phyloP scores from a whole-genome alignment of 2,329 filamentous ascomycete species.

The Fusarium protoensiforme region DNA sequence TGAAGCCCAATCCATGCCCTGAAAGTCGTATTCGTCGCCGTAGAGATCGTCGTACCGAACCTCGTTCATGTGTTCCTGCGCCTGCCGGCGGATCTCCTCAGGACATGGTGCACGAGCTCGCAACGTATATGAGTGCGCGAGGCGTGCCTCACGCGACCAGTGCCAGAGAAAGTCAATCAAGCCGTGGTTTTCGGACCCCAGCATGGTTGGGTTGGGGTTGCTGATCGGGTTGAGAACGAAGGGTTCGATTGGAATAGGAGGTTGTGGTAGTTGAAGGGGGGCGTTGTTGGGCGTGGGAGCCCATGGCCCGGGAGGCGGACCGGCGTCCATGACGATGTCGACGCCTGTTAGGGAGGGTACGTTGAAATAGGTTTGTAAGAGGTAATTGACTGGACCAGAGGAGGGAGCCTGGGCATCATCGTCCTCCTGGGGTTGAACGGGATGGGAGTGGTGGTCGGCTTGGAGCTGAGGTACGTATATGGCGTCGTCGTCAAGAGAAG shows the following conservation, averaged over 20 bases:
- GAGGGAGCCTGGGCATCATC: slow-evolving; percentile 20
- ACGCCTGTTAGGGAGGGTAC: slow-evolving; percentile 13
- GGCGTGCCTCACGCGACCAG: slow-evolving; percentile 56
- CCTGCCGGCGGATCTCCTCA: slow-evolving; percentile 48
- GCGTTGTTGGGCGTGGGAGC: neutral
- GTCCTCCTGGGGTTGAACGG: slow-evolving; percentile 11
- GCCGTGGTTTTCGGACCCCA: slow-evolving; percentile 62
- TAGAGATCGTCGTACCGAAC: slow-evolving; percentile 59
- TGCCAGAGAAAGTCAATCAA: slow-evolving; percentile 61
- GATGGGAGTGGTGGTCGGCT: slow-evolving; percentile 12
- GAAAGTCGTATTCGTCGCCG: slow-evolving; percentile 68
- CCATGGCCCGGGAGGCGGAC: slow-evolving; percentile 31
- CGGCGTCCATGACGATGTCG: slow-evolving; percentile 28
- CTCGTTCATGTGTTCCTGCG: slow-evolving; percentile 28
- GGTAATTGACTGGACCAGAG: slow-evolving; percentile 25
- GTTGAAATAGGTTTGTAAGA: slow-evolving; percentile 14
- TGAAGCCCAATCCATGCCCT: slow-evolving; percentile 68
- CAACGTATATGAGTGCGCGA: slow-evolving; percentile 31
- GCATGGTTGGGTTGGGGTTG: slow-evolving; percentile 49
- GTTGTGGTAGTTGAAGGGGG: neutral
- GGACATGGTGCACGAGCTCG: slow-evolving; percentile 42
- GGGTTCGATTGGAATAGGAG: neutral
- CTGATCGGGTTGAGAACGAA: slow-evolving; percentile 40
- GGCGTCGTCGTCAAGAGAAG: slow-evolving; percentile 35
- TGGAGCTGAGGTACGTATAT: slow-evolving; percentile 11